These are phyloP conservation scores for Pseudozyma sp. DNA, from an alignment of 1,284 basidiomycete species.

Conservation along the genomic window DNA sequence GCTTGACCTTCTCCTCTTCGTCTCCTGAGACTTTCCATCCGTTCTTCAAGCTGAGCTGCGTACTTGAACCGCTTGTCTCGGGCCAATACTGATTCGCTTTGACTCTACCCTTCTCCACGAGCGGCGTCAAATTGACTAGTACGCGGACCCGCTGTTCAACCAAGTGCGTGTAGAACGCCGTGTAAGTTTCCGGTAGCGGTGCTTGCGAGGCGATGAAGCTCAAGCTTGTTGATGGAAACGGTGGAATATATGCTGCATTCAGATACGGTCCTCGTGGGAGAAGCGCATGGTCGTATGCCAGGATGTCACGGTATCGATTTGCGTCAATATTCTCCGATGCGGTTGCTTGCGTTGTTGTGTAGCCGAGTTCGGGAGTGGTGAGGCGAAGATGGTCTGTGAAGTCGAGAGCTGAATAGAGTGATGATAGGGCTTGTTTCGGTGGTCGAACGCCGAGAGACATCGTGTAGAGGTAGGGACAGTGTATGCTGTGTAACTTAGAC, in stretches of 20 bases:
- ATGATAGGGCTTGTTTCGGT: slow-evolving; percentile 10
- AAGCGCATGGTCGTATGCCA: slow-evolving; percentile 54
- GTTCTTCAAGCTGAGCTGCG: slow-evolving; percentile 16
- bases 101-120: slow-evolving; percentile 47
- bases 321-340: slow-evolving; percentile 6
- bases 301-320: slow-evolving; percentile 46
- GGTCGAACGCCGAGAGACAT: slow-evolving; percentile 27
- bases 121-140: slow-evolving; percentile 66
- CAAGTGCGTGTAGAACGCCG: slow-evolving; percentile 77
- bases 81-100: slow-evolving; percentile 68
- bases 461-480: background rate
- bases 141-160: slow-evolving; percentile 28
- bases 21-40: slow-evolving; percentile 20
- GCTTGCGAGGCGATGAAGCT: slow-evolving; percentile 94
- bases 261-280: slow-evolving; percentile 53
- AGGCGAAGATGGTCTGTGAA: slow-evolving; percentile 33
- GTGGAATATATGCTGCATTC: slow-evolving; percentile 59
- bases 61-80: background rate
- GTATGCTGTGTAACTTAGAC: background rate
- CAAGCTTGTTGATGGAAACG: slow-evolving; percentile 27
- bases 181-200: slow-evolving; percentile 87
- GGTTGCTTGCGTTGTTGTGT: slow-evolving; percentile 13
- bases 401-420: slow-evolving; percentile 28
- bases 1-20: slow-evolving; percentile 5
- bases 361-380: slow-evolving; percentile 21